Evolutionary conservation across 1,139 yeast species (phyloP).

Genomic region (Pneumocystis oryctolagi): DNA sequence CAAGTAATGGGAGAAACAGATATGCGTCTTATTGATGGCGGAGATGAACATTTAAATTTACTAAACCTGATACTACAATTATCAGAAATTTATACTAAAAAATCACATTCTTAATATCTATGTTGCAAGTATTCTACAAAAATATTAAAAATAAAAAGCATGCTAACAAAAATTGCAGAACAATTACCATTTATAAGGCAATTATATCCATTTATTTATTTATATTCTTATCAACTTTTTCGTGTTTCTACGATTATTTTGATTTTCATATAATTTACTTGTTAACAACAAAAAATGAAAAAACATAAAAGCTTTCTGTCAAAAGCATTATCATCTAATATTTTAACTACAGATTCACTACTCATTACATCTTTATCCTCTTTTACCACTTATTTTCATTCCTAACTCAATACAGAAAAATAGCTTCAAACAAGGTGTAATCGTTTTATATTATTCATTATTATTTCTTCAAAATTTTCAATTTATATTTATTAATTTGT

Average conservation of each 20-base stretch:
- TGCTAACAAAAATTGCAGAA: background rate
- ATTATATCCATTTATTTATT: no score
- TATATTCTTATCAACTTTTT: background rate
- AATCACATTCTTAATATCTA: background rate
- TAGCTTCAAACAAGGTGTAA: background rate
- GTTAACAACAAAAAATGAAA: no score
- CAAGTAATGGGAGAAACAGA: slow-evolving; percentile 60
- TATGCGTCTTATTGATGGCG: slow-evolving; percentile 60
- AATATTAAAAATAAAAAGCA: background rate
- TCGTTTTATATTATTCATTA: background rate
- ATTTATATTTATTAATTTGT: background rate
- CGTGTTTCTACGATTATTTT: no score
- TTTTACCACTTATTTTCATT: background rate
- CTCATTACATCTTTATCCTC: background rate
- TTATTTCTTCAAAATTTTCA: background rate
- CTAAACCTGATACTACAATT: slow-evolving; percentile 35
- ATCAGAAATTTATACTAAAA: background rate
- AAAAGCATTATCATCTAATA: background rate
- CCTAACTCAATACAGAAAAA: background rate
- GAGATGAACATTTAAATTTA: slow-evolving; percentile 79
- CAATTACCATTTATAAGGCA: background rate
- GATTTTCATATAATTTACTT: background rate
- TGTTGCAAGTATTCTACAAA: background rate
- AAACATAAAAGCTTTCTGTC: background rate
- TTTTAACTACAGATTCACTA: no score